These are phyloP conservation scores for Melampsora americana DNA, from an alignment of 1,284 basidiomycete species.

Conservation along the genomic window DNA sequence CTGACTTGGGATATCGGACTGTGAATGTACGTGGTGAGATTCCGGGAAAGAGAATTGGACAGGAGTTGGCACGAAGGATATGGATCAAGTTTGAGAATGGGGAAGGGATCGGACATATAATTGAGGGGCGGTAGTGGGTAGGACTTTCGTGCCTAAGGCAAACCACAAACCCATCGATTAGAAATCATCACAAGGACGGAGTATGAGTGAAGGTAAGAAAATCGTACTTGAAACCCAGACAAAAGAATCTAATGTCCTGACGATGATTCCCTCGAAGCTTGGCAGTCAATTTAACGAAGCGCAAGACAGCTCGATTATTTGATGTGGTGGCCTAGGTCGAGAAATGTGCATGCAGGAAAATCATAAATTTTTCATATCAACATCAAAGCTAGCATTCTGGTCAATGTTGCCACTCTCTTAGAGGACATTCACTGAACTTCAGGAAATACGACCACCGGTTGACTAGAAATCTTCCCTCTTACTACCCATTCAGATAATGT, in stretches of 20 bases:
- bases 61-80: slow-evolving; percentile 1
- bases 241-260: slow-evolving; percentile 21
- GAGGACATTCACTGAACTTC: slow-evolving; percentile 17
- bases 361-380: not conserved
- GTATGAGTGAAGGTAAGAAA: not conserved
- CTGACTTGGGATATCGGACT: slow-evolving; percentile 14
- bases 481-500: slow-evolving; percentile 11
- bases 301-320: slow-evolving; percentile 36
- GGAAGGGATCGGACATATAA: slow-evolving; percentile 35
- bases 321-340: slow-evolving; percentile 29
- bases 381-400: not conserved
- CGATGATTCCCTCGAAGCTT: slow-evolving; percentile 2
- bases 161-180: not conserved
- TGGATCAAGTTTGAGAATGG: slow-evolving; percentile 1
- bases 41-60: slow-evolving; percentile 12
- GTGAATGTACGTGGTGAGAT: slow-evolving; percentile 22
- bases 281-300: slow-evolving; percentile 16
- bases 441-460: slow-evolving; percentile 22
- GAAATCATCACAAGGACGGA: too few relatives aligned
- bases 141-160: slow-evolving; percentile 19
- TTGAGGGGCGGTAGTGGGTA: slow-evolving; percentile 21
- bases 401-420: too few relatives aligned
- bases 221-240: slow-evolving; percentile 38
- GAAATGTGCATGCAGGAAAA: not conserved
- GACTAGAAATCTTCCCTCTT: not conserved